Evolutionary conservation across 164 flowering plant species (phyloP).

Genomic region (Cinnamomum micranthum): DNA sequence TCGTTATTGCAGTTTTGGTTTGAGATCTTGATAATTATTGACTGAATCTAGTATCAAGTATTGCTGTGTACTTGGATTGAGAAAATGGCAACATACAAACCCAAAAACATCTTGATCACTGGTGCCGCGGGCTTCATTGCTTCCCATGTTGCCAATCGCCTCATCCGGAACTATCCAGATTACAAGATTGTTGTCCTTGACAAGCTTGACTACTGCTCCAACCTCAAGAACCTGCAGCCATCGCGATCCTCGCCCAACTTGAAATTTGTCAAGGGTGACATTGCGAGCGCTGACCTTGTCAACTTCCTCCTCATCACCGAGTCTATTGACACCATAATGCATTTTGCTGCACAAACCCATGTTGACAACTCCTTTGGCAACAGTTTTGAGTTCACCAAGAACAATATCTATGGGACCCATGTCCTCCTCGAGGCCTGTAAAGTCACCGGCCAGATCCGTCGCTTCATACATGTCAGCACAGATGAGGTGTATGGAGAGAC

Average conservation of each 20-base stretch:
- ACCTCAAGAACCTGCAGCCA: conserved; percentile 60
- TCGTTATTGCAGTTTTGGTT: neutral
- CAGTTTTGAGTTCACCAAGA: conserved; percentile 79
- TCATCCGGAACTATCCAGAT: conserved; percentile 54
- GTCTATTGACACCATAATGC: conserved; percentile 74
- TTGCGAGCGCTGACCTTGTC: conserved; percentile 76
- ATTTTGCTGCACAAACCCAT: conserved; percentile 80
- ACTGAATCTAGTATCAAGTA: neutral
- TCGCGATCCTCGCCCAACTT: conserved; percentile 61
- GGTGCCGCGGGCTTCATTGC: conserved; percentile 88
- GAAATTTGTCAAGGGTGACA: conserved; percentile 79
- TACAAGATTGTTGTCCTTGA: conserved; percentile 82
- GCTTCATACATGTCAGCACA: conserved; percentile 80
- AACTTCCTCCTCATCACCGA: conserved; percentile 73
- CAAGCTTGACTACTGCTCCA: conserved; percentile 77
- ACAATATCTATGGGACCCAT: conserved; percentile 78
- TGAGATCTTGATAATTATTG: neutral
- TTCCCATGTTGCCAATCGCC: conserved; percentile 69
- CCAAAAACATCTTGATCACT: conserved; percentile 69
- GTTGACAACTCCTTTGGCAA: conserved; percentile 83
- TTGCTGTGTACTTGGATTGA: neutral
- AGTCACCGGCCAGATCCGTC: conserved; percentile 65
- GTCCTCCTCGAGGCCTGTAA: conserved; percentile 81
- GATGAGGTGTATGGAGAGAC: conserved; percentile 87
- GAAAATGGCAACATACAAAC: conserved; percentile 28